These are phyloP conservation scores for Pythium dissimile DNA, from an alignment of 352 stramenopile species.

Conservation along the genomic window DNA sequence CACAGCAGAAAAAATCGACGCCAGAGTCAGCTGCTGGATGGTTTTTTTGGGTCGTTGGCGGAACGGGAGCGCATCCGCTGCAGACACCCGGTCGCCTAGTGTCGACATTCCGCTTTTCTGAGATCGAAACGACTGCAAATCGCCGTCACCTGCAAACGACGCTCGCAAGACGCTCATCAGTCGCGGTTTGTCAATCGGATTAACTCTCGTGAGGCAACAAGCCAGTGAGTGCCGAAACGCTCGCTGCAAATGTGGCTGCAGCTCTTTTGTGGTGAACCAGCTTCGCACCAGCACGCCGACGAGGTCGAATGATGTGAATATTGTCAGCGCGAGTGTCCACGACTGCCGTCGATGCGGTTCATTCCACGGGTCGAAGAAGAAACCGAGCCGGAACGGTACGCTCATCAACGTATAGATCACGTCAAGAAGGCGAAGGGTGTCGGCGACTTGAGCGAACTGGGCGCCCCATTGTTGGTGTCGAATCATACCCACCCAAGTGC, in stretches of 20 bases:
- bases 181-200: conserved; percentile 6
- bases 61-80: conserved; percentile 13
- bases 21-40: neutral
- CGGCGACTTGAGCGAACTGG: neutral
- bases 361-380: conserved; percentile 41
- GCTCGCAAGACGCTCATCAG: conserved; percentile 12
- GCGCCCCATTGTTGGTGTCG: neutral
- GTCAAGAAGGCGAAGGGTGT: conserved; percentile 23
- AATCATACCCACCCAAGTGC: neutral
- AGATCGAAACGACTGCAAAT: conserved; percentile 6
- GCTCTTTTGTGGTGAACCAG: conserved; percentile 1
- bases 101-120: conserved; percentile 6
- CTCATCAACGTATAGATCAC: conserved; percentile 27
- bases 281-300: neutral
- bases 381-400: conserved; percentile 33
- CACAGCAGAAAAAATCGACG: neutral
- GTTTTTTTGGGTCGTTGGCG: neutral
- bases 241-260: neutral
- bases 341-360: neutral
- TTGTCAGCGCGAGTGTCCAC: conserved; percentile 24
- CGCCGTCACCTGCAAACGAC: conserved; percentile 8
- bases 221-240: neutral
- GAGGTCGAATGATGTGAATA: conserved; percentile 28
- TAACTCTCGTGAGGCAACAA: conserved; percentile 11
- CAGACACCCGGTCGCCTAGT: conserved; percentile 7